phyloP scores from a whole-genome alignment of 2,329 filamentous ascomycete genomes.

The Colletotrichum kahawae region DNA sequence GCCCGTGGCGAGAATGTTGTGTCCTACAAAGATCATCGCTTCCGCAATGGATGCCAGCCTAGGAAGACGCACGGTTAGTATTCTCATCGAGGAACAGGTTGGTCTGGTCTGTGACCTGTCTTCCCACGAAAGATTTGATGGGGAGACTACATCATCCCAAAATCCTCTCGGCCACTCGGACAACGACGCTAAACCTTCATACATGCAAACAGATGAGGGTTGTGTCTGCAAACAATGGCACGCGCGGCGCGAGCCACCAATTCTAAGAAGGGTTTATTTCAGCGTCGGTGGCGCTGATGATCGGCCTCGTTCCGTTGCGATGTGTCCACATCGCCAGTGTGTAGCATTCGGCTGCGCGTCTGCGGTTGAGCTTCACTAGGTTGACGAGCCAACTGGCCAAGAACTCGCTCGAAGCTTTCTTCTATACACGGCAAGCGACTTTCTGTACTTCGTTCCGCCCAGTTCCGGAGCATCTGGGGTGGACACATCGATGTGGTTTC shows the following conservation, averaged over 20 bases:
- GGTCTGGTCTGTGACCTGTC: slow-evolving; percentile 65
- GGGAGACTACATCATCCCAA: not conserved
- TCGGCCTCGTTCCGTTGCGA: slow-evolving; percentile 67
- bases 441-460: slow-evolving; percentile 64
- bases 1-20: slow-evolving; percentile 58
- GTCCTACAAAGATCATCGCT: slow-evolving; percentile 59
- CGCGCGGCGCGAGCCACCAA: slow-evolving; percentile 22
- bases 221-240: slow-evolving; percentile 31
- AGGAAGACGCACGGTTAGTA: slow-evolving; percentile 59
- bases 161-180: not conserved
- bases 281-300: slow-evolving; percentile 66
- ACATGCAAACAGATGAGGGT: not conserved
- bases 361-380: slow-evolving; percentile 68
- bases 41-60: slow-evolving; percentile 68
- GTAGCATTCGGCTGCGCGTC: slow-evolving; percentile 69
- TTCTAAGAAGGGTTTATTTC: slow-evolving; percentile 31
- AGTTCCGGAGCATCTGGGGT: slow-evolving; percentile 35
- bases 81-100: slow-evolving; percentile 63
- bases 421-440: slow-evolving; percentile 57
- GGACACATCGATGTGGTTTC: slow-evolving; percentile 61
- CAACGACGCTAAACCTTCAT: not conserved
- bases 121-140: not conserved
- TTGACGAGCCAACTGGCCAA: slow-evolving; percentile 49
- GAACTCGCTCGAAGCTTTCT: slow-evolving; percentile 61
- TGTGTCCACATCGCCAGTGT: slow-evolving; percentile 68